Conservation (phyloP, 441 rosid genomes). For the Raphanus hybrid region DNA sequence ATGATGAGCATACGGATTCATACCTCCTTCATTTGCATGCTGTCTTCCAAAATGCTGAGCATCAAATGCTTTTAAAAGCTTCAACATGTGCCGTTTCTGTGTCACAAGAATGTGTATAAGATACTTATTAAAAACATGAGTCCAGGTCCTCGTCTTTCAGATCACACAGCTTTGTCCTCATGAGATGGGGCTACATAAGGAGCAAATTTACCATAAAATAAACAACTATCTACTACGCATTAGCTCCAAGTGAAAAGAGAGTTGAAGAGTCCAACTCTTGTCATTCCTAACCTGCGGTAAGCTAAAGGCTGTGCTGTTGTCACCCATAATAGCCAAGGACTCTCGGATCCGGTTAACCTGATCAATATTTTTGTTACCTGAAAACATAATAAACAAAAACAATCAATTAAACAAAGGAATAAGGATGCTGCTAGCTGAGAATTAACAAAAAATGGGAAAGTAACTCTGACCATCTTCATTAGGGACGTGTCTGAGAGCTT, state of each 20-base stretch:
- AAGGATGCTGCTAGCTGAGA: constrained; percentile 26
- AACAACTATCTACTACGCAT: not conserved
- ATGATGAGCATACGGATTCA: too few relatives aligned
- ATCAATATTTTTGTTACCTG: constrained; percentile 93
- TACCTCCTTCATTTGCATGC: too few relatives aligned
- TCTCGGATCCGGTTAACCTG: constrained; percentile 97
- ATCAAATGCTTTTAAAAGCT: too few relatives aligned
- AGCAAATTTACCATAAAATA: constrained; percentile 33
- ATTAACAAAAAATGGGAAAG: constrained; percentile 13
- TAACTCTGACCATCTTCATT: constrained; percentile 80
- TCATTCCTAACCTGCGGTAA: constrained; percentile 89
- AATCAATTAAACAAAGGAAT: not conserved
- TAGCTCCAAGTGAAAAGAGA: constrained; percentile 1
- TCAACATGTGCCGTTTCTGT: too few relatives aligned
- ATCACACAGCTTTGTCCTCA: constrained; percentile 97
- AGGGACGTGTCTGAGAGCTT: constrained; percentile 90
- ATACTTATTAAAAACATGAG: constrained; percentile 22
- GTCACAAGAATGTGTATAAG: too few relatives aligned
- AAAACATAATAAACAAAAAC: constrained; percentile 43
- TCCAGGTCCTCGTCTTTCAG: constrained; percentile 93
- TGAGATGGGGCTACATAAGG: constrained; percentile 88
- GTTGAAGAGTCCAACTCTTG: not conserved
- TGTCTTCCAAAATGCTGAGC: too few relatives aligned
- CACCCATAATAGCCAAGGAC: constrained; percentile 95
- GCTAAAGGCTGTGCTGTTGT: constrained; percentile 97